These are phyloP conservation scores for Tylopilus sp. DNA, from an alignment of 1,284 basidiomycete genomes.

Conservation along the genomic window DNA sequence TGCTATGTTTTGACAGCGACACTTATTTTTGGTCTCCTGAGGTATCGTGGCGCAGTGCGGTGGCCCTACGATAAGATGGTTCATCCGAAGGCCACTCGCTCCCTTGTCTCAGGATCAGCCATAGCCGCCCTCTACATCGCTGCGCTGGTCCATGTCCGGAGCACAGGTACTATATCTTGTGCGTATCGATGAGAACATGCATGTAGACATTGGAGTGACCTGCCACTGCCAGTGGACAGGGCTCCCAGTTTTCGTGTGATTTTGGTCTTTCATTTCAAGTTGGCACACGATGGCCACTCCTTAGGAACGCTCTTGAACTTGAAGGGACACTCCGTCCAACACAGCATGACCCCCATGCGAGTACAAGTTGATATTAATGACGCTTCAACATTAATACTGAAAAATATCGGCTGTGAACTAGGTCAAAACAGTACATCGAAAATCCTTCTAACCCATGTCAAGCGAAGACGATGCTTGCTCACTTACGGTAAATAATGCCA, in stretches of 20 bases:
- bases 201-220: not conserved
- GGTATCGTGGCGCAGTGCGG: conserved; percentile 13
- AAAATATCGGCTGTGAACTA: conserved; percentile 23
- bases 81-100: too few relatives aligned
- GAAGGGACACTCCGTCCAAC: too few relatives aligned
- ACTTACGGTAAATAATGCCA: conserved; percentile 22
- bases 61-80: not conserved
- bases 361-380: conserved; percentile 33
- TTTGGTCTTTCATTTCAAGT: not conserved
- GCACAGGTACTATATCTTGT: too few relatives aligned
- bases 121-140: not conserved
- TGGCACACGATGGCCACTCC: not conserved
- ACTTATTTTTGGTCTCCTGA: conserved; percentile 12
- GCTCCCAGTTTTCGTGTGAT: not conserved
- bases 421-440: conserved; percentile 32
- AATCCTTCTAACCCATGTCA: conserved; percentile 22
- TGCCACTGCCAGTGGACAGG: too few relatives aligned
- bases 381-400: conserved; percentile 32
- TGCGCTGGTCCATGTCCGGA: too few relatives aligned
- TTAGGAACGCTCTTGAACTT: too few relatives aligned
- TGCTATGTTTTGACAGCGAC: conserved; percentile 3
- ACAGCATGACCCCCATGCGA: not conserved
- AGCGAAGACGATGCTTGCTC: conserved; percentile 27
- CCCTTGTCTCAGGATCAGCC: not conserved
- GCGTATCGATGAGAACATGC: too few relatives aligned